These are phyloP conservation scores for Backusella tuberculispora DNA, from an alignment of 192 early-diverging fungal species.

Conservation along the genomic window DNA sequence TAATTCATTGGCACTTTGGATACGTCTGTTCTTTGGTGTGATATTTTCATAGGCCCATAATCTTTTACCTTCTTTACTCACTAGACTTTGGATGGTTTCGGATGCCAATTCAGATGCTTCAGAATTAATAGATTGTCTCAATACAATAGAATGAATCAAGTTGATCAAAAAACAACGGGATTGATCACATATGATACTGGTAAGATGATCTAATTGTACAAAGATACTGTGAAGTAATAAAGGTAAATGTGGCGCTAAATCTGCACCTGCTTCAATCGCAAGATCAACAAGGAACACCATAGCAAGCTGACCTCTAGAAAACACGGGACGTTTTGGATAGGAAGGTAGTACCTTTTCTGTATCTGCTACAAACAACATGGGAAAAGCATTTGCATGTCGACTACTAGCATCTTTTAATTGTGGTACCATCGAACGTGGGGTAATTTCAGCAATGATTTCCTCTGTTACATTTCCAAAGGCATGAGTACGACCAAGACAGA, in stretches of 20 bases:
- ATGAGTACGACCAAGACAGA: conserved; percentile 69
- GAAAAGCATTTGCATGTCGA: conserved; percentile 37
- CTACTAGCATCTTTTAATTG: conserved; percentile 44
- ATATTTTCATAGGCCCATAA: conserved; percentile 86
- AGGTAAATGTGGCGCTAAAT: conserved; percentile 68
- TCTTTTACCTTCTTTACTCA: conserved; percentile 71
- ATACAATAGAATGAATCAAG: conserved; percentile 74
- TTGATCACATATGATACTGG: conserved; percentile 79
- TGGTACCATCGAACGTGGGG: conserved; percentile 73
- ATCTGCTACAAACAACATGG: conserved; percentile 65
- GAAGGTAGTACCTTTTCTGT: conserved; percentile 68
- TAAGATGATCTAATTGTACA: conserved; percentile 83
- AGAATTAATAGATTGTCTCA: conserved; percentile 60
- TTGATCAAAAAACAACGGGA: conserved; percentile 73
- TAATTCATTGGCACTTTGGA: conserved; percentile 51
- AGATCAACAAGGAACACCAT: conserved; percentile 82
- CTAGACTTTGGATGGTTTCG: conserved; percentile 51
- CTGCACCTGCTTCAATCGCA: conserved; percentile 70
- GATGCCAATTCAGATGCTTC: conserved; percentile 50
- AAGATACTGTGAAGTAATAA: conserved; percentile 75
- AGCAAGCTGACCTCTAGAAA: conserved; percentile 77
- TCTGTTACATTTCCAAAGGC: conserved; percentile 64
- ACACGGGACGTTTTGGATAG: conserved; percentile 66
- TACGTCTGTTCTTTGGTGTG: conserved; percentile 51
- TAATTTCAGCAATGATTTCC: conserved; percentile 65